These are phyloP conservation scores for Stephania cephalantha DNA, from an alignment of 164 flowering plant genomes.

Conservation along the genomic window DNA sequence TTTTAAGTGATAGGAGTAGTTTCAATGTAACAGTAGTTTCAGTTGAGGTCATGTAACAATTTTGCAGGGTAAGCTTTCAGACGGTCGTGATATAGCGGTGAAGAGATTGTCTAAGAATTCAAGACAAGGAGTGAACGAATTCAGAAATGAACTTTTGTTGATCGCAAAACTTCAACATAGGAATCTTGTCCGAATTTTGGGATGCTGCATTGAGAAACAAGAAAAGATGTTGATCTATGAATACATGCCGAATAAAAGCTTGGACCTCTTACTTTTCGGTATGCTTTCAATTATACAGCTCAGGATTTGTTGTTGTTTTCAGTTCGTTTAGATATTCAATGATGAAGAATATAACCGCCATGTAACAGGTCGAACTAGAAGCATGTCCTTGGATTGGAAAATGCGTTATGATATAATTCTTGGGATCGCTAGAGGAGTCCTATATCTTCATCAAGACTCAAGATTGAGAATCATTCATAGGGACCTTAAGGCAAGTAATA, in stretches of 20 bases:
- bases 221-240: conserved; percentile 24
- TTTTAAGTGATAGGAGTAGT: not conserved
- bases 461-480: conserved; percentile 63
- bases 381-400: conserved; percentile 39
- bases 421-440: conserved; percentile 67
- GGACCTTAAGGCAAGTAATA: conserved; percentile 66
- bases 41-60: not conserved
- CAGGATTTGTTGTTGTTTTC: not conserved
- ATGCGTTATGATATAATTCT: conserved; percentile 50
- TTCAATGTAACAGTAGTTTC: not conserved
- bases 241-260: conserved; percentile 22
- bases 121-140: conserved; percentile 33
- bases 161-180: conserved; percentile 23
- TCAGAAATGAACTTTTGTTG: conserved; percentile 19
- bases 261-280: conserved; percentile 26
- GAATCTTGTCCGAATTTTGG: conserved; percentile 21
- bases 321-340: not conserved
- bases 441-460: conserved; percentile 70
- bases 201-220: conserved; percentile 14
- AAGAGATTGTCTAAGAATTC: conserved; percentile 31
- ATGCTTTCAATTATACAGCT: not conserved
- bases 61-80: conserved; percentile 24
- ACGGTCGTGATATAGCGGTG: conserved; percentile 37
- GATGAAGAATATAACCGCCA: not conserved
- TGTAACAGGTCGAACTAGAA: conserved; percentile 25